phyloP scores from a whole-genome alignment of 495 filamentous ascomycete species.

The Usnea hakonensis region DNA sequence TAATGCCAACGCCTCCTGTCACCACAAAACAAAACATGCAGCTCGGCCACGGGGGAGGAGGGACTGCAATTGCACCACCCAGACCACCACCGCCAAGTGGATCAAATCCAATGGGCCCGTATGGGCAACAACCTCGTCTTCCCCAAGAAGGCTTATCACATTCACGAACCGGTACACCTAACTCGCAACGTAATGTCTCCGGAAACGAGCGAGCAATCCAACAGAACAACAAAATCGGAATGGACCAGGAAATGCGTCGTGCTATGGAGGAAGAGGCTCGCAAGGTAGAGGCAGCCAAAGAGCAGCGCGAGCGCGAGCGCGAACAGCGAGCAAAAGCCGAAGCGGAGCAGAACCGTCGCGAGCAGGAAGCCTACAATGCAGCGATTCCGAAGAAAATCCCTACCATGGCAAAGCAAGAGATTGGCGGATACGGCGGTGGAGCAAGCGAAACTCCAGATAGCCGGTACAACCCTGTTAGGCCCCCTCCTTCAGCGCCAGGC shows the following conservation, averaged over 20 bases:
- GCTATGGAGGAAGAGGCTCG: slow-evolving; percentile 45
- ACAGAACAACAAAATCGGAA: slow-evolving; percentile 39
- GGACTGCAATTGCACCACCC: slow-evolving; percentile 70
- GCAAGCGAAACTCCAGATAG: slow-evolving; percentile 39
- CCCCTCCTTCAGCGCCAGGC: slow-evolving; percentile 48
- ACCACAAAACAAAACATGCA: slow-evolving; percentile 55
- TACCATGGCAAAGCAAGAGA: slow-evolving; percentile 79
- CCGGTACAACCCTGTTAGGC: slow-evolving; percentile 76
- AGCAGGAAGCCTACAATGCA: slow-evolving; percentile 81
- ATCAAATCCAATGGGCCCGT: slow-evolving; percentile 24
- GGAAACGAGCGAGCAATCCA: slow-evolving; percentile 25
- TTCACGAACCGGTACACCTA: slow-evolving; percentile 35
- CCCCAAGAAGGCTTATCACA: slow-evolving; percentile 22
- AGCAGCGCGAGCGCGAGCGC: slow-evolving; percentile 53
- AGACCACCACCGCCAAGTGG: slow-evolving; percentile 56
- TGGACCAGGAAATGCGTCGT: slow-evolving; percentile 44
- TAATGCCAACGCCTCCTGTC: slow-evolving; percentile 59
- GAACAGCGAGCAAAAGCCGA: slow-evolving; percentile 36
- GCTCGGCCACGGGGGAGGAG: slow-evolving; percentile 48
- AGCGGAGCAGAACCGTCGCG: slow-evolving; percentile 56
- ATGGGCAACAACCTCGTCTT: slow-evolving; percentile 29
- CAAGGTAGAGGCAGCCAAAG: slow-evolving; percentile 30
- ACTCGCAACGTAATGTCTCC: slow-evolving; percentile 28
- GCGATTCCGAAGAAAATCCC: slow-evolving; percentile 67
- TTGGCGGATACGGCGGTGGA: slow-evolving; percentile 59